Conservation (phyloP, 805 yeast species). For the Zygosaccharomyces bisporus region DNA sequence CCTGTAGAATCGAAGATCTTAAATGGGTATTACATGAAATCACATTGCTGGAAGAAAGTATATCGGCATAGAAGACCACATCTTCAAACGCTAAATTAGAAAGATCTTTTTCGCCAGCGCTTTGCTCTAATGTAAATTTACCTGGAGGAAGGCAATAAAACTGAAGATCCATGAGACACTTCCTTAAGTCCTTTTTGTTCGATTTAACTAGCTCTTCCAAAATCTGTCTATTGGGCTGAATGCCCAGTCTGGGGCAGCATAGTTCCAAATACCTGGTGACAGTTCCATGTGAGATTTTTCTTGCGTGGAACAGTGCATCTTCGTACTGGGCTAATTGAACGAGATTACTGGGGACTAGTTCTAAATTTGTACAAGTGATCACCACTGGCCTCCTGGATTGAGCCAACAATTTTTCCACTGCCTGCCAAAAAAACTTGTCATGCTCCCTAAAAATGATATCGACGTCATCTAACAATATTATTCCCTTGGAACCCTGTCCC, state of each 20-base stretch:
- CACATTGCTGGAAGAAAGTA: constrained; percentile 22
- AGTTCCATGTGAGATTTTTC: constrained; percentile 19
- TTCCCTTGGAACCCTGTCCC: constrained; percentile 46
- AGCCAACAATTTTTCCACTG: constrained; percentile 56
- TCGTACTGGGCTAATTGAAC: constrained; percentile 45
- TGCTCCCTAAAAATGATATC: constrained; percentile 70
- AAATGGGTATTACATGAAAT: constrained; percentile 13
- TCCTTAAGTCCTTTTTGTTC: constrained; percentile 44
- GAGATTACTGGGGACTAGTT: constrained; percentile 47
- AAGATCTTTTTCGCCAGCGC: not conserved
- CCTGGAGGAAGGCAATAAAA: constrained; percentile 22
- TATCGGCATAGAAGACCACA: constrained; percentile 12
- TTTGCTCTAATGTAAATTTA: constrained; percentile 2
- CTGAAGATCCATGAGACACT: constrained; percentile 45
- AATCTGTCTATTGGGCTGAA: constrained; percentile 33
- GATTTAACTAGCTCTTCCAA: constrained; percentile 32
- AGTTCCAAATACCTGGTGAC: constrained; percentile 38
- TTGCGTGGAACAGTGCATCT: constrained; percentile 38
- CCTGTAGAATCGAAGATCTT: constrained; percentile 25
- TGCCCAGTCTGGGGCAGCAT: constrained; percentile 31
- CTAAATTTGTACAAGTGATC: constrained; percentile 54
- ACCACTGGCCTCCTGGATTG: constrained; percentile 67
- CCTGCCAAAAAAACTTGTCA: constrained; percentile 79
- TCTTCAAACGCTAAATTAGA: not conserved
- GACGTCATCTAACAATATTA: constrained; percentile 80